Evolutionary conservation across 1,284 basidiomycete species (phyloP), one percentile per base, ranked within the genome.

Genomic region (Irpex sp.): DNA sequence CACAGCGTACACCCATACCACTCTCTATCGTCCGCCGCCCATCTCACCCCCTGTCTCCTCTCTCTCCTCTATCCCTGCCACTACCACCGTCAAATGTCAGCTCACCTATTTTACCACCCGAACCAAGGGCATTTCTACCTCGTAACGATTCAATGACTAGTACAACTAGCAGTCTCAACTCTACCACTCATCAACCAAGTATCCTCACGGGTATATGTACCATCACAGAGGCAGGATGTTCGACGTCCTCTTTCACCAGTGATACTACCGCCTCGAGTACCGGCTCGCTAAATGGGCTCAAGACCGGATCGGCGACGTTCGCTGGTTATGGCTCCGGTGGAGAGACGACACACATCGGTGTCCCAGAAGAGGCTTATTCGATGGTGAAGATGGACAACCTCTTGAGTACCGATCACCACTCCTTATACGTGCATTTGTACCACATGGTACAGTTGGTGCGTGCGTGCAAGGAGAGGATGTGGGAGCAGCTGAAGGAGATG

Each of bases 391-490:
- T 78, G 37, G 78, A 82, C 39, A 78, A 77, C 51, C 72, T 88
- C 5, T 74, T 75, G 60, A 71, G 73, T 26, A 72, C 89, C 62
- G 85, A 78, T 61, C 84, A 88, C 65, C 82, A 85, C 50, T 84
- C 86, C 8, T 76, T 89, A 43, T 87, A 86, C 4, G 87, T 90
- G 85, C 89, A 90, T 64, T 79, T 92, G 6, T 85, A 88, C 69
- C 79, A 82, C 63, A 82, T 85, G 26, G 88, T 85, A 62, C 82
- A 85, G 66, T 73, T 78, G 33, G 86, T 92, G n/a, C 71, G 90
- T 9, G 86, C 84, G 9, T 86, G 84, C 67, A 83, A 87, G 72
- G 90, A 92, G 72, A 85, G 88, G 39, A 90, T 92, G 87, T 92
- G 89, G 88, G 89, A 90, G 64, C 88, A 90, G 65, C 77, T 92